Percentiles rank a stretch among this genome's conserved stretches.
Conservation (phyloP, 768 basidiomycete species). For the Royoungia palumana region DNA sequence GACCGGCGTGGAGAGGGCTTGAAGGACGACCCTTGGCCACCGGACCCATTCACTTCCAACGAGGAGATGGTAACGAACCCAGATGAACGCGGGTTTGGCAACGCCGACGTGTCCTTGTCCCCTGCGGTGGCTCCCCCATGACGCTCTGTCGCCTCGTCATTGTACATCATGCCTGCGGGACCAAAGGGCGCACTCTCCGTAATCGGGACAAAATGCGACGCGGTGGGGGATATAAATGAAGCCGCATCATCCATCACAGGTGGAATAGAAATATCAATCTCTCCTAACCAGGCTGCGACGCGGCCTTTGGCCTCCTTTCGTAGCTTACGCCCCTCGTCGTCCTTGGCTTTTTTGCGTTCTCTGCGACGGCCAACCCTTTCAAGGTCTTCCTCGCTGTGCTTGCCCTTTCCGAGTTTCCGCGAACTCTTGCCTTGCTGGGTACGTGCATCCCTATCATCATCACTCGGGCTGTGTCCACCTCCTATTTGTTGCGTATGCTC, state of each 20-base stretch:
- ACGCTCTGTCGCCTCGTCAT: constrained; percentile 1
- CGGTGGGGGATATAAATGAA: constrained; percentile 33
- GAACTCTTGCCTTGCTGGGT: constrained; percentile 28
- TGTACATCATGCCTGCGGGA: constrained; percentile 10
- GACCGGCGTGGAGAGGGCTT: constrained; percentile 17
- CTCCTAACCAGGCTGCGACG: constrained; percentile 76
- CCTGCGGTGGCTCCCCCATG: constrained; percentile 1
- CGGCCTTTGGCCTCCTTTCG: constrained; percentile 58
- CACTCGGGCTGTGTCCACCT: constrained; percentile 24
- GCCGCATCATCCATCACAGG: constrained; percentile 39
- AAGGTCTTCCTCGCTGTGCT: constrained; percentile 26
- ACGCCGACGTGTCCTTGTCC: constrained; percentile 29
- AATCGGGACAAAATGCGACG: constrained; percentile 29
- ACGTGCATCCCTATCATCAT: constrained; percentile 30
- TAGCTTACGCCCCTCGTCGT: constrained; percentile 37
- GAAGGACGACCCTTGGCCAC: constrained; percentile 4
- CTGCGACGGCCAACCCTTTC: constrained; percentile 23
- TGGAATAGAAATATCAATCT: constrained; percentile 55
- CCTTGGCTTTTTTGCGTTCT: constrained; percentile 30
- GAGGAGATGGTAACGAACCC: constrained; percentile 69
- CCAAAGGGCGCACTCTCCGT: constrained; percentile 22
- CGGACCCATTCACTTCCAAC: constrained; percentile 32
- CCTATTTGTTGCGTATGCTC: constrained; percentile 32
- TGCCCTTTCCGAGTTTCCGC: constrained; percentile 23
- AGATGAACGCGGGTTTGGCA: constrained; percentile 71